A percentile compares a stretch with the other conserved stretches of the same genome.
phyloP scores from a whole-genome alignment of 306 rosid species.

The Trifolium repens region DNA sequence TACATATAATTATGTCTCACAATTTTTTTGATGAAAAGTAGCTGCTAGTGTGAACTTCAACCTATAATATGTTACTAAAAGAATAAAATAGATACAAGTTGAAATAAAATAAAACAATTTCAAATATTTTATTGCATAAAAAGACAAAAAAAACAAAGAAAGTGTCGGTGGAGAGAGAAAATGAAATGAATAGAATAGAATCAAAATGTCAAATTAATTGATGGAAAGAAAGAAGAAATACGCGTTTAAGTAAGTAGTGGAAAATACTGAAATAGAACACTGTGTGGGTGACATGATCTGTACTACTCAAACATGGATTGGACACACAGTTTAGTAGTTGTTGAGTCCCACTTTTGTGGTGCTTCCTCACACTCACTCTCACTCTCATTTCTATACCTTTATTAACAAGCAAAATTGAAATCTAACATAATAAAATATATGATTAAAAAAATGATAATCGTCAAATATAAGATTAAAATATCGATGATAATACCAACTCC shows the following conservation, averaged over 20 bases:
- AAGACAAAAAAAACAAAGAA: not conserved
- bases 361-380: slow-evolving; percentile 23
- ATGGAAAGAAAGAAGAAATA: not conserved
- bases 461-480: too few species aligned
- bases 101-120: not conserved
- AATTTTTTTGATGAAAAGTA: too few species aligned
- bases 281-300: not conserved
- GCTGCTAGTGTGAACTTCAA: too few species aligned
- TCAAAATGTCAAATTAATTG: not conserved
- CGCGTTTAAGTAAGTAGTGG: slow-evolving; percentile 9
- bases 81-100: not conserved
- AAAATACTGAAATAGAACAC: not conserved
- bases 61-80: too few species aligned
- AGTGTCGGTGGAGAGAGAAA: slow-evolving; percentile 19
- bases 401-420: not conserved
- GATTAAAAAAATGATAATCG: too few species aligned
- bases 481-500: too few species aligned
- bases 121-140: not conserved
- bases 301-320: not conserved
- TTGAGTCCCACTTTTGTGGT: slow-evolving; percentile 16
- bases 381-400: not conserved
- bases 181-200: not conserved
- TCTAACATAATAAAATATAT: not conserved
- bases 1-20: too few species aligned
- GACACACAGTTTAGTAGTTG: not conserved